Base-by-base conservation (phyloP, 2,329 filamentous ascomycete species). In the Talaromyces atroroseus region DNA sequence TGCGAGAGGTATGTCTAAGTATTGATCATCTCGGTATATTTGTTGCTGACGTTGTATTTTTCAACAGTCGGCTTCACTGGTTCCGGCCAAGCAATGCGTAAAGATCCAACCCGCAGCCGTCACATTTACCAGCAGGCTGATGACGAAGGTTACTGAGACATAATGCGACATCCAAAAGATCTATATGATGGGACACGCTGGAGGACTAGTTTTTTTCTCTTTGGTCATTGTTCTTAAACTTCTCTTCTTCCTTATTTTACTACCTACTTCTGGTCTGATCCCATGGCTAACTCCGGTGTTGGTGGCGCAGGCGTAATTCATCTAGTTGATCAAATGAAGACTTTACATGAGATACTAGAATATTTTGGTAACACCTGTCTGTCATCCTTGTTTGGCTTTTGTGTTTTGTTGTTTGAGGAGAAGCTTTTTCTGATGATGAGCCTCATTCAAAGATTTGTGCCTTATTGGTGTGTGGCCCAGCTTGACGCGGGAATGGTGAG, bases 31-130 rank as follows among this genome's bases (percentile, higher is more conserved):
- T 52, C 59, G 11, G 32, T 54, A 32, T 52, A 2, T 49, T n/a
- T 56, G 49, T n/a, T 42, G 12, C 44, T 23, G 46, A 38, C 58
- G 59, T 18, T 20, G 8, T 38, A 5, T 26, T 38, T 11, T 18
- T 20, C 26, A 45, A 47, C 20, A 96, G 94, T 99, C 68, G 94
- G 94, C 34, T 96, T 99, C 68, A 96, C 90, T 8, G 94, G 94
- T 60, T 96, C 92, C 54, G 94, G 94, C 58, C 90, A 96, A 74
- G 82, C 88, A 63, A 97, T 97, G 94, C 89, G 91, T 65, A 96
- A 96, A 74, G 94, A 96, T 69, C 84, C 85, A 49, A 85, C 86
- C 60, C 82, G 92, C 67, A 87, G 83, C 70, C 87, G 90, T 66
- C 90, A 96, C 69, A 86, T 94, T 63, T 95, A 95, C 73, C 85